Conservation (phyloP, 495 filamentous ascomycete genomes). For the Delitschia confertaspora region DNA sequence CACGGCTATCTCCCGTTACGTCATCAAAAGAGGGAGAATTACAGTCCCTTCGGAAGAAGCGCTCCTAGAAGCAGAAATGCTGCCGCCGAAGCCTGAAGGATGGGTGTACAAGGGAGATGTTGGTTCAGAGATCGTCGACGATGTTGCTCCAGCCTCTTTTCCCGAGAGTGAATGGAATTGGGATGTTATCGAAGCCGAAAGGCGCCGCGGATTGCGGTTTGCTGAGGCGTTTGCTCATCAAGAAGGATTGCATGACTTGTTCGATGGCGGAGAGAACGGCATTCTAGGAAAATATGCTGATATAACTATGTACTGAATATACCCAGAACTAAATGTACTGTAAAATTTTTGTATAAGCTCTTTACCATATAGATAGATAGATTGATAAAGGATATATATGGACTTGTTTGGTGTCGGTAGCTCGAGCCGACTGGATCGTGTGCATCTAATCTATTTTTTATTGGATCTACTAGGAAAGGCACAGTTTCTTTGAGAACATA, state of each 20-base stretch:
- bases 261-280: constrained; percentile 29
- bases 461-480: too few species aligned
- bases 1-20: constrained; percentile 73
- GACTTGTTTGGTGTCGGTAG: too few species aligned
- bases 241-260: constrained; percentile 34
- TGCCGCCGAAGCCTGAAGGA: constrained; percentile 46
- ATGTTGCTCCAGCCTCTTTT: constrained; percentile 5
- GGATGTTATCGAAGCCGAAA: constrained; percentile 36
- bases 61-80: constrained; percentile 55
- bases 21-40: constrained; percentile 77
- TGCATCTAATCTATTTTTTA: too few species aligned
- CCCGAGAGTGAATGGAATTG: constrained; percentile 33
- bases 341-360: too few species aligned
- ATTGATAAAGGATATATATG: too few species aligned
- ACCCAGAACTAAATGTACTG: too few species aligned
- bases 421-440: too few species aligned
- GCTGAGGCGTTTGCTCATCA: constrained; percentile 33
- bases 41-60: constrained; percentile 78
- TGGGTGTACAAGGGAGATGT: constrained; percentile 21
- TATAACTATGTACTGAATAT: constrained; percentile 30
- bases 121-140: constrained; percentile 8
- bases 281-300: constrained; percentile 36
- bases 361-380: too few species aligned
- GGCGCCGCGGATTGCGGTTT: constrained; percentile 32
- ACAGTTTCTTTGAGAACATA: too few species aligned